A percentile compares a stretch with the other conserved stretches of the same genome.
Evolutionary conservation across 1,139 yeast species (phyloP).

Genomic region (Hemisphaericaspora lyxosophila): DNA sequence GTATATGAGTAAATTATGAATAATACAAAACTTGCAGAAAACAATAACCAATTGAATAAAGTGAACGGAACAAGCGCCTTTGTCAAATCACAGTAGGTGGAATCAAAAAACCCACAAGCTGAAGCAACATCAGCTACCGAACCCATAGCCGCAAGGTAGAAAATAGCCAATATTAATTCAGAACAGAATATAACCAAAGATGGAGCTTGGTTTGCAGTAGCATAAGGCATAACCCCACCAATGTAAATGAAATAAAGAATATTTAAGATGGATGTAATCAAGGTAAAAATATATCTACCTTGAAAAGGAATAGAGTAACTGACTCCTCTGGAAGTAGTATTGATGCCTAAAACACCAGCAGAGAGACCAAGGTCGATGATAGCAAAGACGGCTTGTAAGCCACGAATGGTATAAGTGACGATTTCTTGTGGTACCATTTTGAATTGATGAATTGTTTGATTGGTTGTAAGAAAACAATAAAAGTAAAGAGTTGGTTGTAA

Average conservation of each 20-base stretch:
- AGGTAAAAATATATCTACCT: constrained; percentile 19
- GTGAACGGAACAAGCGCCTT: constrained; percentile 33
- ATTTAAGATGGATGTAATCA: constrained; percentile 24
- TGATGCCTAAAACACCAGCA: constrained; percentile 22
- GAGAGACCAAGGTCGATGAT: constrained; percentile 26
- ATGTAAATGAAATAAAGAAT: constrained; percentile 25
- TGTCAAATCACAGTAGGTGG: constrained; percentile 21
- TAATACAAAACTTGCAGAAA: constrained; percentile 22
- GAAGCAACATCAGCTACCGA: constrained; percentile 21
- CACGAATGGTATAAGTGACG: constrained; percentile 11
- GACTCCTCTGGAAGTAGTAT: no score
- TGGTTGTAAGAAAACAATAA: neutral
- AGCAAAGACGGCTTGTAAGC: constrained; percentile 23
- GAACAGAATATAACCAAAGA: constrained; percentile 17
- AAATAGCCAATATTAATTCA: constrained; percentile 25
- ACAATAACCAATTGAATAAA: constrained; percentile 30
- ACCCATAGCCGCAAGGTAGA: constrained; percentile 28
- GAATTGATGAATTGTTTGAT: constrained; percentile 10
- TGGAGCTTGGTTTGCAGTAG: constrained; percentile 12
- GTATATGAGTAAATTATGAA: constrained; percentile 21
- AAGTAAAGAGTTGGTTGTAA: no score
- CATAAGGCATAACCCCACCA: constrained; percentile 14
- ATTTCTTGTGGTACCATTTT: constrained; percentile 6
- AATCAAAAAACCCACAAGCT: constrained; percentile 15
- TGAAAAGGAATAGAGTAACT: no score